phyloP scores from a whole-genome alignment of 805 yeast species.

The Candida insectorum region DNA sequence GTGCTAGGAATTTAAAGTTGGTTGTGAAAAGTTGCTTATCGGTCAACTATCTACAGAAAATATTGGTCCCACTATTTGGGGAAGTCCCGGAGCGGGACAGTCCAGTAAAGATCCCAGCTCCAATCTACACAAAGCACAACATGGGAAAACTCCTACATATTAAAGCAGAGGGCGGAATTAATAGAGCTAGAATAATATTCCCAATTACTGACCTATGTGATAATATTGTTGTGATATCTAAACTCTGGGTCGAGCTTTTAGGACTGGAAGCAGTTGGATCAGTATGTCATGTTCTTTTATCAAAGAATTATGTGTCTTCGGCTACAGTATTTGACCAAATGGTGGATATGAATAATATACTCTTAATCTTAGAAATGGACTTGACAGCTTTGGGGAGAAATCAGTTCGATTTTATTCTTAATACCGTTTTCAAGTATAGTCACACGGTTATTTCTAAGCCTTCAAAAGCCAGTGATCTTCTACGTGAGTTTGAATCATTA shows the following conservation, averaged over 20 bases:
- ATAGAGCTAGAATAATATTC: constrained; percentile 28
- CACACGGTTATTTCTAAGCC: constrained; percentile 6
- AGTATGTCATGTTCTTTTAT: constrained; percentile 37
- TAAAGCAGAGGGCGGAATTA: constrained; percentile 23
- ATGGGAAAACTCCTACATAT: constrained; percentile 31
- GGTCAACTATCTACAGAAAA: constrained; percentile 50
- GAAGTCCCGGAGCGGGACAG: constrained; percentile 16
- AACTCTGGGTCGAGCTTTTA: constrained; percentile 53
- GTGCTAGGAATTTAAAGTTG: constrained; percentile 49
- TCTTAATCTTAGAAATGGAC: constrained; percentile 46
- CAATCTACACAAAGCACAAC: not conserved
- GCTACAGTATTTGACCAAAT: constrained; percentile 44
- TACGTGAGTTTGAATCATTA: constrained; percentile 48
- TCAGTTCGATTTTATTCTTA: constrained; percentile 30
- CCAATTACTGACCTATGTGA: constrained; percentile 24
- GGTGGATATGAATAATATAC: constrained; percentile 29
- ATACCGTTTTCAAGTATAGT: constrained; percentile 22
- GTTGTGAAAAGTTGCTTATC: constrained; percentile 70
- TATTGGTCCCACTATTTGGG: constrained; percentile 44
- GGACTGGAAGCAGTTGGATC: constrained; percentile 63
- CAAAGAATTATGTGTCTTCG: constrained; percentile 25
- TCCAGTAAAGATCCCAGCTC: not conserved
- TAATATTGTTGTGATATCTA: constrained; percentile 8
- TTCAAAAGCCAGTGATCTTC: constrained; percentile 30
- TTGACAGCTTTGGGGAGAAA: constrained; percentile 47